phyloP scores from a whole-genome alignment of 441 rosid genomes.

The Euphorbia corollata region DNA sequence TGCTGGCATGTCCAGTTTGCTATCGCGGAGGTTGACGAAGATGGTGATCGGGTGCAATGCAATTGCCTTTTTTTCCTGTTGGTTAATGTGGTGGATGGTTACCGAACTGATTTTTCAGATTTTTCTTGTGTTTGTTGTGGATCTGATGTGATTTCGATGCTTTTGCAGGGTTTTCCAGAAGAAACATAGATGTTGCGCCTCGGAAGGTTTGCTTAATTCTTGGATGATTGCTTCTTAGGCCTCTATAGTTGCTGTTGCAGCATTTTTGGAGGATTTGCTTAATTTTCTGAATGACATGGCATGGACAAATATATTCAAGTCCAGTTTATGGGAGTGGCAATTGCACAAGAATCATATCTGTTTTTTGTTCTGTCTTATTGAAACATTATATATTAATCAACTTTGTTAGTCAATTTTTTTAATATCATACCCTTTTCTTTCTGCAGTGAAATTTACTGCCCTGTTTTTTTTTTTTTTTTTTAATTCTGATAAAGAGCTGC shows the following conservation, averaged over 20 bases:
- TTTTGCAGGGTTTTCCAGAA: neutral
- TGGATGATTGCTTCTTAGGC: no score
- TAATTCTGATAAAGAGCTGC: no score
- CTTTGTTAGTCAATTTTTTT: neutral
- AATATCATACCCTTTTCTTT: no score
- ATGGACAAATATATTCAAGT: neutral
- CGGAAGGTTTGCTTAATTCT: no score
- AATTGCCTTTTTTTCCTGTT: slow-evolving; percentile 13
- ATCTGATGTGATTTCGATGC: neutral
- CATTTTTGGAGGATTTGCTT: neutral
- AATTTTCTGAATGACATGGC: neutral
- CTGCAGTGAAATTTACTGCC: neutral
- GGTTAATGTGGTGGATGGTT: slow-evolving; percentile 18
- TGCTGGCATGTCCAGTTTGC: slow-evolving; percentile 29
- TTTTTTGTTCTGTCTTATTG: neutral
- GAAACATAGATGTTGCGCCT: no score
- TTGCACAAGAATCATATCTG: neutral
- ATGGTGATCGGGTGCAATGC: slow-evolving; percentile 31
- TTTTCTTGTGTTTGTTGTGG: neutral
- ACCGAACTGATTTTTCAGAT: slow-evolving; percentile 6
- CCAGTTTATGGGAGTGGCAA: neutral
- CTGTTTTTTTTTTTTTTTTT: no score
- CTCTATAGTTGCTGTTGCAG: neutral
- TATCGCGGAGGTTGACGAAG: slow-evolving; percentile 28
- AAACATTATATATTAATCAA: neutral